Base-by-base conservation (phyloP, 495 filamentous ascomycete species). In the Tetracladium marchalianum region DNA sequence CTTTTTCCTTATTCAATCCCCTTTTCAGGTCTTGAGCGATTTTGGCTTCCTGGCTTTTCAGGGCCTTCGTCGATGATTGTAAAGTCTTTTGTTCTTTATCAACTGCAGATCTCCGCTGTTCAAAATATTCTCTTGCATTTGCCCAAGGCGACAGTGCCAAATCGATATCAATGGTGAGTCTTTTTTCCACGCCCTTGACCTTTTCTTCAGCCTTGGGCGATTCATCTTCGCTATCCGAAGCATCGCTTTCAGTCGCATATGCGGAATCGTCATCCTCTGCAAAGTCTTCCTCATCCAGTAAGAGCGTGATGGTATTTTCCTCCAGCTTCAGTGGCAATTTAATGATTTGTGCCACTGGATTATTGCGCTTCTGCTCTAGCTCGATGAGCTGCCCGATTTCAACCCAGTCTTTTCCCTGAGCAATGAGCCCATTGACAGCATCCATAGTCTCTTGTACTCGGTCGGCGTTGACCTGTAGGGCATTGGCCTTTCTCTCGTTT, bases 371-470 rank as follows among this genome's bases (percentile, higher is more conserved):
- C 55, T 93, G 82, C 59, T 97, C 90, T 56, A 84, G 73, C 56
- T 95, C 87, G 38, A 98, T 83, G 52, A 98, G 68, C 22, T 80
- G 81, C 8, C 80, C 87, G 56, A 96, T 85, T 44, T 94, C 84
- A 9, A 83, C 78, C 92, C 92, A 98, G 54, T 97, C 92, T 90
- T 96, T 95, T 6, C 88, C 90, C 57, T 96, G 88, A 7, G 77
- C 77, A 33, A 97, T 75, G 12, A 98, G 66, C 0, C 84, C 85
- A 57, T 95, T 97, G 13, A 98, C 78, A 5, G 90, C 88, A 52
- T 84, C 82, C 63, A 86, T 90, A 4, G 88, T 88, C 62, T 97
- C 92, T 61, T 92, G 81, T 0, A 96, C 88, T 22, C 88, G 75
- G 54, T 90, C 83, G 0, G 85, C 62, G 56, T 98, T 97, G 37